Base-by-base conservation (phyloP, 345 rosid species). In the Orychophragmus violaceus region DNA sequence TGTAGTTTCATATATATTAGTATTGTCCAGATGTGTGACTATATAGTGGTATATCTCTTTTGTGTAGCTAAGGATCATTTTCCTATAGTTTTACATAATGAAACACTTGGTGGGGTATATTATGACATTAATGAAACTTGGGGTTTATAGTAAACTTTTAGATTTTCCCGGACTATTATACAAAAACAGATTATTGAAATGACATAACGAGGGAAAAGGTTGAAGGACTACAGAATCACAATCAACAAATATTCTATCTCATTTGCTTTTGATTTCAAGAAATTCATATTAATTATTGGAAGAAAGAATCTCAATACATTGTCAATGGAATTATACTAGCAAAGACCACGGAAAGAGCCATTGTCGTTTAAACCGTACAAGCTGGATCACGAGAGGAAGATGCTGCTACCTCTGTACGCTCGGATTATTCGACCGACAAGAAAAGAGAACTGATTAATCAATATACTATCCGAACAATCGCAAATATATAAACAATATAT, bases 321-420 rank as follows among this genome's bases (percentile, higher is more conserved):
- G n/a, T 21, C 23, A 54, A 63, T 53, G 68, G 74, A 42, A 52
- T 54, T 41, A 52, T 53, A 37, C 23, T 49, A 35, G 18, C 50
- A 48, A n/a, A 69, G 49, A 50, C 42, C 58, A 25, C 16, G 29
- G 29, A 63, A 62, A 64, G 41, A 54, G 69, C 57, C 69, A 54
- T 45, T 71, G 62, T 71, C 32, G 64, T 71, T 71, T 44, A 46
- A n/a, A 41, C 44, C 51, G 71, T 72, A 72, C 71, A 49, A 48
- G 37, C 13, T 14, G 29, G 27, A 57, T 57, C 24, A 17, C 50
- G 36, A 6, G 30, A 52, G 36, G 76, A 72, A 72, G 76, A 64
- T 72, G 66, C 76, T 29, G 27, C n/a, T n/a, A n/a, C 58, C 33
- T 71, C 22, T 63, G 65, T 64, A 72, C 76, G 59, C 64, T 72